Base-by-base conservation (phyloP, 2,329 filamentous ascomycete genomes). In the Aspergillus caelatus region DNA sequence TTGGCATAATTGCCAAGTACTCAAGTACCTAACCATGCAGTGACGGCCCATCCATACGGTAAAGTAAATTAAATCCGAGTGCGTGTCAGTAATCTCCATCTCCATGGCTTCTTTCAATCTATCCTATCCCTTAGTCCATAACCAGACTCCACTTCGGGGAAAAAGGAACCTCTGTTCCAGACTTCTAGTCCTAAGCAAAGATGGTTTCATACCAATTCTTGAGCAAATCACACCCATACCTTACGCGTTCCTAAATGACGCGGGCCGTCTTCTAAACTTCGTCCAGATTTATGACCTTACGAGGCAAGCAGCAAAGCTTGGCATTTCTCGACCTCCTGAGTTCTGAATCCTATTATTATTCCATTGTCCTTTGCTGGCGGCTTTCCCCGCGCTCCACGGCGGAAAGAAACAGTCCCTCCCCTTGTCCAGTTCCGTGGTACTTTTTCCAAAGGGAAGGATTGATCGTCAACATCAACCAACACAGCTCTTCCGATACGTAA, bases 391-490 rank as follows among this genome's bases (percentile, higher is more conserved):
- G 58, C 62, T 64, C 58, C 62, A 64, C 55, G 58, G 62, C 59
- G 58, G 62, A 4, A 32, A 52, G 26, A 41, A 64, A 52, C 12
- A 46, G 46, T 53, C 83, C 43, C 79, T 77, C 54, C 82, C 77
- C 67, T 86, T 86, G 11, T 32, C 45, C 48, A 39, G 45, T 30
- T 23, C 39, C 32, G 60, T 55, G 32, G 52, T 39, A 23, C 32
- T n/a, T 26, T 36, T 23, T 23, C 30, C 19, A 3, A 21, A 23
- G 26, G 36, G 19, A 54, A 16, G 4, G 28, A 3, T 28, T 34
- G 48, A 53, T 54, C 50, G 10, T 26, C 26, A 3, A 26, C 26
- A 26, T 53, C 28, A 6, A 46, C n/a, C n/a, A 28, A 48, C 45
- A 28, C 23, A n/a, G 26, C 26, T 30, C 26, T 50, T 28, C 46